Conservation (phyloP, 2,329 filamentous ascomycete genomes). For the Claviceps africana region DNA sequence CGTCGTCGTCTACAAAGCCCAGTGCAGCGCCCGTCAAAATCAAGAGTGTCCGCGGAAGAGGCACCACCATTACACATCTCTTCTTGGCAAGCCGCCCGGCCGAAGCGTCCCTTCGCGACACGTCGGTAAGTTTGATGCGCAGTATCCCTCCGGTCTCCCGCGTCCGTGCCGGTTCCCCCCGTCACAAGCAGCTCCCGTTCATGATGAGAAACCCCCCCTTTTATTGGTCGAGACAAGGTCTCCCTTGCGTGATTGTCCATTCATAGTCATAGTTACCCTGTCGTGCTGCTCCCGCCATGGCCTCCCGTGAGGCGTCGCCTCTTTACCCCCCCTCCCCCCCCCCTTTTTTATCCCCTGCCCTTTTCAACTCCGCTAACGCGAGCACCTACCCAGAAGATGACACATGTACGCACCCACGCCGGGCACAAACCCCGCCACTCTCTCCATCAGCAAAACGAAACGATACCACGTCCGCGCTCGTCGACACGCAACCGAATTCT, state of each 20-base stretch:
- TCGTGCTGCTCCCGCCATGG: constrained; percentile 3
- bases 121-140: background rate
- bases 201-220: constrained; percentile 4
- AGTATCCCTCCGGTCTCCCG: too few relatives aligned
- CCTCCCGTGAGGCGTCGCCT: background rate
- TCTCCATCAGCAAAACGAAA: too few relatives aligned
- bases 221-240: constrained; percentile 21
- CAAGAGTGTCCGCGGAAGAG: background rate
- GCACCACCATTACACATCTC: background rate
- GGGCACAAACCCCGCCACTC: too few relatives aligned
- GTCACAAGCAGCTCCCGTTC: background rate
- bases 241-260: constrained; percentile 19
- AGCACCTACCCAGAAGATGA: too few relatives aligned
- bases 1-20: too few relatives aligned
- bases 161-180: background rate
- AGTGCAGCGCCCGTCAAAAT: background rate
- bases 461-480: too few relatives aligned
- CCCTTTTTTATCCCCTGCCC: too few relatives aligned
- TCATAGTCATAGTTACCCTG: constrained; percentile 20
- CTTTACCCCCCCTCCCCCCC: too few relatives aligned
- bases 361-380: too few relatives aligned
- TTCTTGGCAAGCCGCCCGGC: background rate
- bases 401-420: too few relatives aligned
- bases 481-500: too few relatives aligned
- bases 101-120: background rate